Evolutionary conservation across 495 filamentous ascomycete species (phyloP).

Genomic region (Penicillium roqueforti): DNA sequence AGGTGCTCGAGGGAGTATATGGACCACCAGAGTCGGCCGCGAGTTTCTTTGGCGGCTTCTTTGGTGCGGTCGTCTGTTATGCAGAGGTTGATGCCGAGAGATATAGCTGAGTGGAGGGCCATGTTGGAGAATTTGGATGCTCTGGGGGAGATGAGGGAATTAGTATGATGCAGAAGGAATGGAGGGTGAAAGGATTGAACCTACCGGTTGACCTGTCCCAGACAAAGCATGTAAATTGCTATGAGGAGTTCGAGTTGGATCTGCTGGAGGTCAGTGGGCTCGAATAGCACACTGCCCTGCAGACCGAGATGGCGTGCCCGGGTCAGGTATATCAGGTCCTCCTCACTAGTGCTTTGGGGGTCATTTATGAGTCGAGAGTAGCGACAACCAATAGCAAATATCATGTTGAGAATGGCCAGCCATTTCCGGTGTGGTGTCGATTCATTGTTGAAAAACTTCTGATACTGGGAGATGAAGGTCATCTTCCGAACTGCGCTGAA

Average conservation of each 20-base stretch:
- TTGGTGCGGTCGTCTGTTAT: slow-evolving; percentile 47
- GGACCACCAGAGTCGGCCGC: slow-evolving; percentile 62
- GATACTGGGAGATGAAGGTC: slow-evolving; percentile 41
- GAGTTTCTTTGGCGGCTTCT: slow-evolving; percentile 52
- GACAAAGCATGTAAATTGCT: slow-evolving; percentile 55
- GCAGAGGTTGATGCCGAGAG: slow-evolving; percentile 58
- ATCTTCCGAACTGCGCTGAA: slow-evolving; percentile 52
- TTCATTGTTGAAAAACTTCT: slow-evolving; percentile 25
- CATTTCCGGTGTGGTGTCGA: slow-evolving; percentile 38
- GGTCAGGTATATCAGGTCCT: slow-evolving; percentile 54
- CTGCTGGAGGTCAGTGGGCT: slow-evolving; percentile 56
- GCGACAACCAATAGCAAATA: slow-evolving; percentile 59
- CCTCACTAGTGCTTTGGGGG: slow-evolving; percentile 33
- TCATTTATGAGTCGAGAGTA: slow-evolving; percentile 42
- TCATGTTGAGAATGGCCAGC: slow-evolving; percentile 59
- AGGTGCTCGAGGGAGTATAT: slow-evolving; percentile 55
- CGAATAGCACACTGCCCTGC: slow-evolving; percentile 45
- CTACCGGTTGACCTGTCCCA: slow-evolving; percentile 60
- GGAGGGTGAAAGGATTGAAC: neutral
- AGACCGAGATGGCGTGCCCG: slow-evolving; percentile 53
- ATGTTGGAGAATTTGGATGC: slow-evolving; percentile 57
- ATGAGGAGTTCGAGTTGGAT: slow-evolving; percentile 53
- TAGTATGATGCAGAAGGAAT: neutral
- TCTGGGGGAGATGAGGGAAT: slow-evolving; percentile 29
- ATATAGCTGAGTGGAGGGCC: slow-evolving; percentile 53